Percentiles rank a stretch among this genome's conserved stretches.
Evolutionary conservation across 345 rosid species (phyloP).

Genomic region (Lepidium didymum): DNA sequence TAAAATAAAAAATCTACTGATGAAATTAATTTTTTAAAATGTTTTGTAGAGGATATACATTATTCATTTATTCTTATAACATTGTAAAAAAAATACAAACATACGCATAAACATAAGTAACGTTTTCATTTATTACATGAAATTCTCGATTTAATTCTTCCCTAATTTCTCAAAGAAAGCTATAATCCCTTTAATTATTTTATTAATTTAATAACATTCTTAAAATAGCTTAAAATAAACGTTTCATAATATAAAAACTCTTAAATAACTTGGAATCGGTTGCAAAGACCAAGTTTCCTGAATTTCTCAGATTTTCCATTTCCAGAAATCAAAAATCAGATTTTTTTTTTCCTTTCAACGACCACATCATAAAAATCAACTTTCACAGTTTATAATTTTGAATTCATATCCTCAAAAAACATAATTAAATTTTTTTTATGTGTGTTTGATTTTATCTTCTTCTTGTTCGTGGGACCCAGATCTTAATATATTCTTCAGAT

Average conservation of each 20-base stretch:
- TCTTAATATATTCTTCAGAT: slow-evolving; percentile 20
- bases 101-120: not conserved
- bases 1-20: not conserved
- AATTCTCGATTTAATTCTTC: not conserved
- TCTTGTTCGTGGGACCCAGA: slow-evolving; percentile 26
- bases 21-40: too few relatives aligned
- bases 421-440: not conserved
- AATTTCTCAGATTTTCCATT: not conserved
- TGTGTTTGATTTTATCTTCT: slow-evolving; percentile 21
- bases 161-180: not conserved
- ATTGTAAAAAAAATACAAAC: not conserved
- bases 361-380: not conserved
- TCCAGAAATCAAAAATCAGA: not conserved
- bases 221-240: slow-evolving; percentile 1
- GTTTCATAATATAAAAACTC: not conserved
- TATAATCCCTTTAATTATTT: not conserved
- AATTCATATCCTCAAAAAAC: slow-evolving; percentile 12
- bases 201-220: not conserved
- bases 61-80: too few relatives aligned
- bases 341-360: slow-evolving; percentile 11
- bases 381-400: not conserved
- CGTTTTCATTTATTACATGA: not conserved
- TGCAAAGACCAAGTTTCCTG: slow-evolving; percentile 17
- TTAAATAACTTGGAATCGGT: not conserved
- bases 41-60: too few relatives aligned